phyloP scores from a whole-genome alignment of 1,139 yeast genomes.

The Wickerhamiella infanticola region DNA sequence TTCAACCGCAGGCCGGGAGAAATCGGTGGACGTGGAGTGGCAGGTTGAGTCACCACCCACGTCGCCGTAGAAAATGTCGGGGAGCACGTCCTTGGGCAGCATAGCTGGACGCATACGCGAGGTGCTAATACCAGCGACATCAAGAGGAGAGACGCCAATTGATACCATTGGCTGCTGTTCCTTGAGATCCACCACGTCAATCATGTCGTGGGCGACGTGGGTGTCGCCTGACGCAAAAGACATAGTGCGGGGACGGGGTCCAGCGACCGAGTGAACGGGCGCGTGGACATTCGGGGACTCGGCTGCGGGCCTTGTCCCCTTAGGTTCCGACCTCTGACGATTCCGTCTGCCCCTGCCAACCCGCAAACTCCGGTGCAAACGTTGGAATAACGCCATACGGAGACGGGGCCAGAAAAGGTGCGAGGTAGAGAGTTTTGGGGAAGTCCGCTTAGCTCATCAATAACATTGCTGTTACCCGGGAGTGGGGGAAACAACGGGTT shows the following conservation, averaged over 20 bases:
- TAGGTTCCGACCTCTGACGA: background rate
- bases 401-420: background rate
- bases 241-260: background rate
- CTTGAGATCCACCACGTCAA: background rate
- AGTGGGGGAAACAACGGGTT: background rate
- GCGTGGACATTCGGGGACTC: background rate
- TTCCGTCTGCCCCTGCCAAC: background rate
- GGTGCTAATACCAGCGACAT: background rate
- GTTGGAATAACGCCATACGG: conserved; percentile 1
- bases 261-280: background rate
- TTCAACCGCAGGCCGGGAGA: background rate
- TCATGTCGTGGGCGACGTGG: background rate
- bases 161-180: background rate
- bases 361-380: conserved; percentile 1
- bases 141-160: background rate
- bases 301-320: background rate
- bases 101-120: background rate
- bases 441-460: background rate
- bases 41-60: background rate
- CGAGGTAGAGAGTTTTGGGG: background rate
- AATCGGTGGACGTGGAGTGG: background rate
- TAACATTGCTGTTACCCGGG: background rate
- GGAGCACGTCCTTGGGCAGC: background rate
- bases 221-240: background rate
- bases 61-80: background rate